Conservation (phyloP, 177 flowering plant species). For the Tripterygium wilfordii region DNA sequence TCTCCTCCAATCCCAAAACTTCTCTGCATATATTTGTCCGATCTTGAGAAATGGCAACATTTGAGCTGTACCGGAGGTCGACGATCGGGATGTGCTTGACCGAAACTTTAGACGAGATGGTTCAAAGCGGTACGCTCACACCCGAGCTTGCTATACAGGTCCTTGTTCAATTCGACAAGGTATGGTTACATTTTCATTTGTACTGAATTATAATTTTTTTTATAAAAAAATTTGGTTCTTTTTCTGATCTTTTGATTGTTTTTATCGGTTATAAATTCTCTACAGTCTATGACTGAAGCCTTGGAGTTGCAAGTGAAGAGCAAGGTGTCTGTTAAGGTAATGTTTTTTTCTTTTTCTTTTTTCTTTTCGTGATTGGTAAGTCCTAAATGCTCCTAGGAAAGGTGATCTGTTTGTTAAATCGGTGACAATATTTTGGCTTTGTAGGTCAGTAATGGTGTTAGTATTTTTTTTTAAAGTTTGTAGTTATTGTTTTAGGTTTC, state of each 20-base stretch:
- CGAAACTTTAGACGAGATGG: slow-evolving; percentile 97
- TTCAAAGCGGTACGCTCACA: slow-evolving; percentile 62
- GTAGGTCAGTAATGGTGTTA: too few species aligned
- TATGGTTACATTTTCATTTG: too few species aligned
- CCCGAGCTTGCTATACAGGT: slow-evolving; percentile 97
- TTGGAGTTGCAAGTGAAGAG: slow-evolving; percentile 87
- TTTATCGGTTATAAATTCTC: neutral
- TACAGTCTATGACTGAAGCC: slow-evolving; percentile 95
- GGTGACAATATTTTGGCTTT: too few species aligned
- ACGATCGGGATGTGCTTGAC: slow-evolving; percentile 98
- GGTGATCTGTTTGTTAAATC: neutral
- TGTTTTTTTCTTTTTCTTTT: neutral
- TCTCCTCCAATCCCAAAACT: too few species aligned
- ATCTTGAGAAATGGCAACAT: slow-evolving; percentile 99
- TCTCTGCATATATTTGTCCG: too few species aligned
- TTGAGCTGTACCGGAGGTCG: slow-evolving; percentile 87
- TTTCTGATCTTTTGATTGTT: neutral
- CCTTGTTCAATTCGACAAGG: slow-evolving; percentile 97
- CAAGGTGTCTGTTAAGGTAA: slow-evolving; percentile 83
- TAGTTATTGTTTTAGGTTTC: too few species aligned
- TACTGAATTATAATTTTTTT: neutral
- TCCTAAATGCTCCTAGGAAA: neutral
- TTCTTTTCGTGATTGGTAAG: neutral
- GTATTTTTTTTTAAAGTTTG: too few species aligned
- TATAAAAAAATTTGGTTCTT: neutral